phyloP scores from a whole-genome alignment of 768 basidiomycete genomes.

The Harrya chromipes region DNA sequence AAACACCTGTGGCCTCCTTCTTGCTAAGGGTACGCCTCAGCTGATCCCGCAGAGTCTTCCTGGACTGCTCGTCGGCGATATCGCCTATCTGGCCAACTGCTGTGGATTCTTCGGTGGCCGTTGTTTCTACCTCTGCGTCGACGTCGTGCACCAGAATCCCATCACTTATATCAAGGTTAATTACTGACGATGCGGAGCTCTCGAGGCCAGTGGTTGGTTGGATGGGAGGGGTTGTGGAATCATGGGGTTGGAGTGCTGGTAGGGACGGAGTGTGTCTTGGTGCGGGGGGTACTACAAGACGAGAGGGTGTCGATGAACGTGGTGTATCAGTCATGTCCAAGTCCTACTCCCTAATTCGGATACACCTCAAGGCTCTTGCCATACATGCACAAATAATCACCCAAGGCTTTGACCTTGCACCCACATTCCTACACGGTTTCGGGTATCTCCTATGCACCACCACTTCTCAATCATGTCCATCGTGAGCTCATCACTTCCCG shows the following conservation, averaged over 20 bases:
- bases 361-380: neutral
- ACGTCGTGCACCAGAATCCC: slow-evolving; percentile 71
- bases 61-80: slow-evolving; percentile 53
- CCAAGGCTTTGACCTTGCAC: slow-evolving; percentile 55
- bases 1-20: slow-evolving; percentile 46
- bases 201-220: slow-evolving; percentile 41
- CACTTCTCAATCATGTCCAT: slow-evolving; percentile 76
- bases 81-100: slow-evolving; percentile 44
- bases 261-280: slow-evolving; percentile 54
- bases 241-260: slow-evolving; percentile 54
- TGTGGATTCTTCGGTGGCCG: slow-evolving; percentile 52
- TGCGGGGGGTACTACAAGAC: slow-evolving; percentile 49
- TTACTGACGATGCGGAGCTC: slow-evolving; percentile 69
- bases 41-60: slow-evolving; percentile 66
- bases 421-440: slow-evolving; percentile 71
- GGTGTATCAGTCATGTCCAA: slow-evolving; percentile 26
- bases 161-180: slow-evolving; percentile 63
- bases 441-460: slow-evolving; percentile 80
- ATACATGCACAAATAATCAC: slow-evolving; percentile 18
- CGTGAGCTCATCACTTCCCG: slow-evolving; percentile 22
- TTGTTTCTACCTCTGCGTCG: slow-evolving; percentile 57
- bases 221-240: slow-evolving; percentile 26
- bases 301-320: slow-evolving; percentile 38
- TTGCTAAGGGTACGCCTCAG: slow-evolving; percentile 62
- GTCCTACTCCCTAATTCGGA: neutral